Evolutionary conservation across 768 basidiomycete genomes (phyloP), one percentile per base, ranked within the genome.

Genomic region (Lactarius pseudohatsudake): DNA sequence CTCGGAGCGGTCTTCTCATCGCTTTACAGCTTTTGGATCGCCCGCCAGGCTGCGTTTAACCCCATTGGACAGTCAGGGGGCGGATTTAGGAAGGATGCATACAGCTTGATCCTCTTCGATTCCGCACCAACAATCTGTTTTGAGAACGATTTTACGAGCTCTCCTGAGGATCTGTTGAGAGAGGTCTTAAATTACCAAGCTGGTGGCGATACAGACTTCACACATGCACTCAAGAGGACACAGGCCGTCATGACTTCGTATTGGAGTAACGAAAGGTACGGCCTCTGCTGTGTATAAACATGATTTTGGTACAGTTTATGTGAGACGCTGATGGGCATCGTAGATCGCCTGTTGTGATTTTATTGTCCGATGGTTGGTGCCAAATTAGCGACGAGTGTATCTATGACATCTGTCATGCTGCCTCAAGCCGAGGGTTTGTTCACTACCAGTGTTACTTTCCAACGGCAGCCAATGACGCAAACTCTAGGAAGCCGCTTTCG

Each of bases 351-450:
- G 80, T 86, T 5, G 72, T 86, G 9, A 80, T 86, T 57, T 86
- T 86, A 73, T 75, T 85, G 11, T 85, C 85, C 2, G 85, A 85
- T 65, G 85, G 85, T 0, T 79, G 83, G 75, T 81, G 82, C 54
- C 3, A 13, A 1, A 74, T 82, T 16, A 62, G 55, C 0, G 82
- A 85, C 56, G 36, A 69, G 6, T 70, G 74, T 2, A 73, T 84
- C 43, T 77, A 79, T 22, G 76, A 79, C 61, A 64, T 85, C 3
- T 79, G 81, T 63, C 78, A 76, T 20, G 53, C 78, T 3, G 78
- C 84, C 0, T 65, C 81, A 22, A 73, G 76, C 32, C 79, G 79
- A 9, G 82, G 85, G 83, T 83, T 67, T 43, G 72, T 18, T 3
- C 16, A 18, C 18, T 38, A 4, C 5, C 30, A 0, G 5, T 5